These are phyloP conservation scores for Saccharum spontaneum DNA, from an alignment of 176 grass and related monocot genomes.

Conservation along the genomic window DNA sequence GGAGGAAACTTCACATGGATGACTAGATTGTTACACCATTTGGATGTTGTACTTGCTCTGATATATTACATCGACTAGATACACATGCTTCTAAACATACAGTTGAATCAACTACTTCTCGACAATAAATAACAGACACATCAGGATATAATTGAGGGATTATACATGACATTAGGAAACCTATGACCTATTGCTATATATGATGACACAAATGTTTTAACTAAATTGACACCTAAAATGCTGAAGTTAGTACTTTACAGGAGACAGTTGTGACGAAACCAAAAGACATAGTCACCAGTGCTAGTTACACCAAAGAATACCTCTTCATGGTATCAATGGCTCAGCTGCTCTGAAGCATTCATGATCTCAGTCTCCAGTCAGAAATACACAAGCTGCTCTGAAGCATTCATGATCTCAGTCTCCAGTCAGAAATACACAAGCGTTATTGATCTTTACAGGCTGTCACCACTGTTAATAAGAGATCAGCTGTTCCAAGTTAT, in stretches of 20 bases:
- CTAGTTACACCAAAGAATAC: conserved; percentile 38
- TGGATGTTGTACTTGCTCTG: conserved; percentile 6
- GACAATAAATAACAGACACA: conserved; percentile 40
- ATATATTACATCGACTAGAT: conserved; percentile 51
- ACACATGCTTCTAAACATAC: conserved; percentile 51
- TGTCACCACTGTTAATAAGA: conserved; percentile 33
- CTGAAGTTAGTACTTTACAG: conserved; percentile 71
- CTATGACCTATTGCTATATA: conserved; percentile 45
- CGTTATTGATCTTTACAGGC: conserved; percentile 44
- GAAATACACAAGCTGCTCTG: conserved; percentile 29
- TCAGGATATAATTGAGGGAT: conserved; percentile 48
- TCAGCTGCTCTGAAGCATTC: conserved; percentile 35
- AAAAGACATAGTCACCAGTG: conserved; percentile 40
- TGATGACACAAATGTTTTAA: conserved; percentile 32
- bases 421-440: conserved; percentile 15
- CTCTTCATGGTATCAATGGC: conserved; percentile 7
- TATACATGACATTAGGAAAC: conserved; percentile 49
- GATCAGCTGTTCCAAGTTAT: conserved; percentile 43
- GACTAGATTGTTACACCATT: conserved; percentile 45
- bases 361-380: conserved; percentile 42
- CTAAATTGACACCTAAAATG: conserved; percentile 59
- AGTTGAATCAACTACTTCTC: conserved; percentile 36
- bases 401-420: conserved; percentile 20
- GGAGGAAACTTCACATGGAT: conserved; percentile 27
- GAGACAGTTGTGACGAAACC: conserved; percentile 39